phyloP scores from a whole-genome alignment of 176 grass and related monocot genomes.

The Carex parvula region DNA sequence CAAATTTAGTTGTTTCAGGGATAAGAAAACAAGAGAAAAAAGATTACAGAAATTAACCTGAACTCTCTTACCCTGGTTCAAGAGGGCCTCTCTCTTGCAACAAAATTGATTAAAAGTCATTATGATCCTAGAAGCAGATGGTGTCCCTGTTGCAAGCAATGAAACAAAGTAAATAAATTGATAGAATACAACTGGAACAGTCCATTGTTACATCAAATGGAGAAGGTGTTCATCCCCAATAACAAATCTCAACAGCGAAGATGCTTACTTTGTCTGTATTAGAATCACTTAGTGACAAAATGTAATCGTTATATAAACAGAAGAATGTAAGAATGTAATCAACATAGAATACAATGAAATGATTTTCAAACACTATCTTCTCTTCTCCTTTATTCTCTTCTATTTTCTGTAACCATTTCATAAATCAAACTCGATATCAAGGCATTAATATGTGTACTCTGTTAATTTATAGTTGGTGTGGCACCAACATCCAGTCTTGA shows the following conservation, averaged over 20 bases:
- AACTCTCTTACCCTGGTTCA: slow-evolving; percentile 49
- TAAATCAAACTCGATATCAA: slow-evolving; percentile 9
- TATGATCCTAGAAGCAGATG: slow-evolving; percentile 45
- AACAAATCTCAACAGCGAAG: too few species aligned
- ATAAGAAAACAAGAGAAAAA: neutral
- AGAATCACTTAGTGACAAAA: too few species aligned
- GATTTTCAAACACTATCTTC: too few species aligned
- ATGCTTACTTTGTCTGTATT: too few species aligned
- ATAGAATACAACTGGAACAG: too few species aligned
- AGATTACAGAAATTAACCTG: neutral
- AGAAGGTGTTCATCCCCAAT: too few species aligned
- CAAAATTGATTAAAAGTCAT: slow-evolving; percentile 60
- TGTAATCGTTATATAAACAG: too few species aligned
- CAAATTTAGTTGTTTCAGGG: neutral
- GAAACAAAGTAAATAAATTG: slow-evolving; percentile 13
- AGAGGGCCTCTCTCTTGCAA: slow-evolving; percentile 58
- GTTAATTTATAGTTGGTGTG: neutral
- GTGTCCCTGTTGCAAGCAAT: slow-evolving; percentile 50
- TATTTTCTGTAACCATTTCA: too few species aligned
- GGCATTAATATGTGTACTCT: neutral
- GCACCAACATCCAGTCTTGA: neutral
- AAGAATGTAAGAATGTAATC: too few species aligned
- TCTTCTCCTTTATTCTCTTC: too few species aligned
- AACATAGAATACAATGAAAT: too few species aligned
- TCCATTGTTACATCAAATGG: too few species aligned